Evolutionary conservation across 192 early-diverging fungal species (phyloP), one percentile per base, ranked within the genome.

Genomic region (Backusella sp.): DNA sequence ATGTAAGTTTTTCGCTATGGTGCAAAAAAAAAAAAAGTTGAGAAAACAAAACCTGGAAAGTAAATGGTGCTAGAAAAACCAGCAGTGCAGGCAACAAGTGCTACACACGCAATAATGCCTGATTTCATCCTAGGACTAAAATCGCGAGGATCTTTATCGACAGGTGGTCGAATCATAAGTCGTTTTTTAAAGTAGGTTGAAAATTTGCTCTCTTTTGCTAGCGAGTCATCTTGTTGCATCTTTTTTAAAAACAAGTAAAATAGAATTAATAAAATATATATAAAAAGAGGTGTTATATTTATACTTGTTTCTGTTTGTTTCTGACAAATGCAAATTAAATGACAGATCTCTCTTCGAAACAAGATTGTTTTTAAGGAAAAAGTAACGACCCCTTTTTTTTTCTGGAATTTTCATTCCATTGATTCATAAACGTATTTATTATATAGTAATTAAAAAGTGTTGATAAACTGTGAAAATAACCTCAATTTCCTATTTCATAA

Each of bases 41-140:
- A 9, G 9, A 9, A 21, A 21, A 53, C 52, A 21, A 53, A 32
- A 41, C 70, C 76, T 77, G 76, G 76, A 59, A 77, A 77, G 44
- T 77, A 72, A n/a, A 77, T 21, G 37, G 76, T 77, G 11, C 76
- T 77, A 9, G 76, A 72, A 37, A 77, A 72, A 53, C 76, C 76
- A 37, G 62, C 41, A 0, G 70, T 66, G 72, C 70, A 72, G 53
- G 76, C 42, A 35, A 69, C 69, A 19, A 77, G 42, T 6, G 70
- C 56, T 4, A 66, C 30, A 35, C 76, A 77, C 0, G 30, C 6
- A 12, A 77, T 37, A 23, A 77, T 72, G 15, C 26, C n/a, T 8
- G 39, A 66, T 52, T 77, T 77, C 21, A 35, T 11, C 26, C 62
- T 35, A 1, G 70, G 41, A 37, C 42, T 30, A 26, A 67, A 49